phyloP scores from a whole-genome alignment of 1,284 basidiomycete genomes.

The Phylloboletellus chloephorus region DNA sequence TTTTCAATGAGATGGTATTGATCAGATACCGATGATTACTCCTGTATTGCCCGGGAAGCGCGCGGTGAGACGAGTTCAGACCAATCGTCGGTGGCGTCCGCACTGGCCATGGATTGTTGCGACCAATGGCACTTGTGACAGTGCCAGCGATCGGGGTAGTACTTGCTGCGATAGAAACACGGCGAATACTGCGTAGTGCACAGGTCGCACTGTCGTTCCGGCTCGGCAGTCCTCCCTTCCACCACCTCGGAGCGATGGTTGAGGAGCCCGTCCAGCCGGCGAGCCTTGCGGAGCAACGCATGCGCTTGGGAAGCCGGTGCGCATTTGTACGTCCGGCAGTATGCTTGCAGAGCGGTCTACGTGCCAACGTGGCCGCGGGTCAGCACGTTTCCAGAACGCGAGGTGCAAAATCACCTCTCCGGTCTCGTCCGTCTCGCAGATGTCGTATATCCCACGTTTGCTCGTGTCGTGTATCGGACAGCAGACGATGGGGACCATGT shows the following conservation, averaged over 20 bases:
- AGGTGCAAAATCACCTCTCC: constrained; percentile 60
- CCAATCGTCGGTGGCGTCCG: constrained; percentile 14
- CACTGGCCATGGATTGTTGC: constrained; percentile 5
- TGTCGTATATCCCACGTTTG: constrained; percentile 66
- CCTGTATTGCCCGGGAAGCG: constrained; percentile 17
- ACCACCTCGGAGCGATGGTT: constrained; percentile 15
- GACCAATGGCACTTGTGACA: constrained; percentile 57
- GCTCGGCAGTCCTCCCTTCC: constrained; percentile 13
- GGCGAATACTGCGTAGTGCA: constrained; percentile 39
- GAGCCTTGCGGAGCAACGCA: constrained; percentile 80
- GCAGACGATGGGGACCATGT: constrained; percentile 75
- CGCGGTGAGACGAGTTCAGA: constrained; percentile 12
- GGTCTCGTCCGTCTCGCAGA: constrained; percentile 80
- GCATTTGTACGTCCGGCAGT: constrained; percentile 79
- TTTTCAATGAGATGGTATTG: neutral
- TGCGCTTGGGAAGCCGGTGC: constrained; percentile 66
- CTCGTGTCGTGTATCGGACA: constrained; percentile 77
- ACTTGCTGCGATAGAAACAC: constrained; percentile 33
- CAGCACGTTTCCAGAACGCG: constrained; percentile 7
- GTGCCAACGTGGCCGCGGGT: too few species aligned
- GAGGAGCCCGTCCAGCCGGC: constrained; percentile 68
- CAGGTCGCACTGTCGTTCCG: constrained; percentile 27
- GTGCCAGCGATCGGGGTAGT: constrained; percentile 34
- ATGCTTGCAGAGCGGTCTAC: constrained; percentile 83
- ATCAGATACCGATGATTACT: constrained; percentile 10